A percentile compares a stretch with the other conserved stretches of the same genome.
phyloP scores from a whole-genome alignment of 495 filamentous ascomycete species.

The Penicillium simplicissimum region DNA sequence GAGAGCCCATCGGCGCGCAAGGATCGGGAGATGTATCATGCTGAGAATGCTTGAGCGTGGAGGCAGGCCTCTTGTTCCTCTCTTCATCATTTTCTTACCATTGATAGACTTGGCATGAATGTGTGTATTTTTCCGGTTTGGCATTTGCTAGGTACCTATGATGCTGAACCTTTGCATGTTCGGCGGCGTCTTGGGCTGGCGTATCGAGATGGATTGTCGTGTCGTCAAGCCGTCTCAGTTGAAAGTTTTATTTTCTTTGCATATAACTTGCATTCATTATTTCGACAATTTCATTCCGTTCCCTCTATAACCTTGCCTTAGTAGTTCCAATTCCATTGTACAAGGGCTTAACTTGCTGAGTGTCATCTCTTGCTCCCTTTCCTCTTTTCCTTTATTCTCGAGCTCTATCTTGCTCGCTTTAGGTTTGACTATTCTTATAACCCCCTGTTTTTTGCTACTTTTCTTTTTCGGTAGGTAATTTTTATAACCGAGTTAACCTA shows the following conservation, averaged over 20 bases:
- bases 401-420: too few relatives aligned
- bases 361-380: too few relatives aligned
- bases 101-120: conserved; percentile 3
- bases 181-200: conserved; percentile 14
- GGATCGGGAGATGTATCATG: conserved; percentile 28
- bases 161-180: conserved; percentile 13
- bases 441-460: too few relatives aligned
- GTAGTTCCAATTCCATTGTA: too few relatives aligned
- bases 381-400: neutral
- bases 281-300: too few relatives aligned
- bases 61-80: neutral
- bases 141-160: conserved; percentile 7
- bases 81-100: neutral
- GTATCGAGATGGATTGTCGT: conserved; percentile 6
- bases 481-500: too few relatives aligned
- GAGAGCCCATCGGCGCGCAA: conserved; percentile 22
- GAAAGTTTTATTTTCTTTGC: conserved; percentile 2
- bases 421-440: too few relatives aligned
- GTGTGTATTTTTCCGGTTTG: conserved; percentile 1
- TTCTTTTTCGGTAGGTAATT: too few relatives aligned
- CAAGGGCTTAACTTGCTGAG: too few relatives aligned
- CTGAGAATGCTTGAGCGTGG: conserved; percentile 32
- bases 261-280: too few relatives aligned
- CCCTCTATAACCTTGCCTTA: too few relatives aligned
- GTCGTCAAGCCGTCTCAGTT: neutral